These are phyloP conservation scores for Pseudogymnoascus sp. DNA, from an alignment of 2,329 filamentous ascomycete genomes.

Conservation along the genomic window DNA sequence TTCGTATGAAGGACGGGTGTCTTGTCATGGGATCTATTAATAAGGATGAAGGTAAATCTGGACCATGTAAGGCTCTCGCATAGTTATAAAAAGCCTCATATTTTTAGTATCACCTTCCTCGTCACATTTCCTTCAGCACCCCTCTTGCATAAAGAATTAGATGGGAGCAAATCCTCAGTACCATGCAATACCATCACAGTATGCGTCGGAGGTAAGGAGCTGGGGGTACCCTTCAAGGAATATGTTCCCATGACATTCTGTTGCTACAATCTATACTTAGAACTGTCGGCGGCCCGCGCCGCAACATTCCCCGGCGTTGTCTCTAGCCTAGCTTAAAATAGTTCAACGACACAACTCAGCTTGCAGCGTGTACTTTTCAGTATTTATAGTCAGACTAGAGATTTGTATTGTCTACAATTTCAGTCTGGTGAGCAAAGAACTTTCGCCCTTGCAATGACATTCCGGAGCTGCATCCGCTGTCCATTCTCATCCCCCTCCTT, in stretches of 20 bases:
- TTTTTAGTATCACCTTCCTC: background rate
- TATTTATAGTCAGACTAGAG: background rate
- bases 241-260: background rate
- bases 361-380: background rate
- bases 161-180: background rate
- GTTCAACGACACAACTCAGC: background rate
- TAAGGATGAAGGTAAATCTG: background rate
- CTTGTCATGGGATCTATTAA: background rate
- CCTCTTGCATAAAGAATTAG: background rate
- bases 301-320: background rate
- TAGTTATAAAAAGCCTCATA: background rate
- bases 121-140: background rate
- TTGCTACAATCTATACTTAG: background rate
- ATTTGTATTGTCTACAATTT: constrained; percentile 7
- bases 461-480: constrained; percentile 50
- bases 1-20: background rate
- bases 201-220: background rate
- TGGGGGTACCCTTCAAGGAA: background rate
- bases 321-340: background rate
- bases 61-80: background rate
- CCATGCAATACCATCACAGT: background rate
- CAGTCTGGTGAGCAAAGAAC: constrained; percentile 44
- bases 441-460: constrained; percentile 57
- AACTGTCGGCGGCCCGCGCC: background rate
- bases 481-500: constrained; percentile 60